Percentiles rank a stretch among this genome's conserved stretches.
These are phyloP conservation scores for Xylaria castorea DNA, from an alignment of 495 filamentous ascomycete species.

Conservation along the genomic window DNA sequence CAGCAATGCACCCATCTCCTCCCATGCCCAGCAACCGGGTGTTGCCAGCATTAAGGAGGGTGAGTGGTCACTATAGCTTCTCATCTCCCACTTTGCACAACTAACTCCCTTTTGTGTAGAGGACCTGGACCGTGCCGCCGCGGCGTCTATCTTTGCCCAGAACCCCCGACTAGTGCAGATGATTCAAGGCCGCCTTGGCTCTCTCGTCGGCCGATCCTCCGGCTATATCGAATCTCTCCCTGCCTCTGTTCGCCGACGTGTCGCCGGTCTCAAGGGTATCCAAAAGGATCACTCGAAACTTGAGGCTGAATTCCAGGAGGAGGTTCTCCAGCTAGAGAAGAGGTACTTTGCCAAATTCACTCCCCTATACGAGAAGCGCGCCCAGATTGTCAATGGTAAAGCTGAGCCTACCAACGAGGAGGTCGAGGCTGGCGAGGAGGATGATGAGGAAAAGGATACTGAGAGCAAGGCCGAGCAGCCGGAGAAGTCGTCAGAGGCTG, in stretches of 20 bases:
- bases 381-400: conserved; percentile 88
- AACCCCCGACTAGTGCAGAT: conserved; percentile 93
- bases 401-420: conserved; percentile 86
- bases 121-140: conserved; percentile 83
- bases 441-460: conserved; percentile 66
- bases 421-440: conserved; percentile 82
- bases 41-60: conserved; percentile 98
- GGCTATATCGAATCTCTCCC: conserved; percentile 98
- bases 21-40: conserved; percentile 93
- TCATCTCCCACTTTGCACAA: conserved; percentile 3
- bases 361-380: conserved; percentile 93
- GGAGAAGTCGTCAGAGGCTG: conserved; percentile 49
- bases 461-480: conserved; percentile 62
- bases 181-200: conserved; percentile 95
- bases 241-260: conserved; percentile 83
- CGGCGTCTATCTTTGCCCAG: conserved; percentile 89
- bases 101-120: conserved; percentile 61
- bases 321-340: conserved; percentile 97
- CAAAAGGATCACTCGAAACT: conserved; percentile 99
- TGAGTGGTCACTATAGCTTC: conserved; percentile 51
- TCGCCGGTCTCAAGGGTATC: conserved; percentile 93
- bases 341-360: conserved; percentile 99
- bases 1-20: conserved; percentile 94
- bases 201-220: conserved; percentile 91
- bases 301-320: conserved; percentile 97